phyloP scores from a whole-genome alignment of 75 land plant species.

The Sequoia sempervirens region DNA sequence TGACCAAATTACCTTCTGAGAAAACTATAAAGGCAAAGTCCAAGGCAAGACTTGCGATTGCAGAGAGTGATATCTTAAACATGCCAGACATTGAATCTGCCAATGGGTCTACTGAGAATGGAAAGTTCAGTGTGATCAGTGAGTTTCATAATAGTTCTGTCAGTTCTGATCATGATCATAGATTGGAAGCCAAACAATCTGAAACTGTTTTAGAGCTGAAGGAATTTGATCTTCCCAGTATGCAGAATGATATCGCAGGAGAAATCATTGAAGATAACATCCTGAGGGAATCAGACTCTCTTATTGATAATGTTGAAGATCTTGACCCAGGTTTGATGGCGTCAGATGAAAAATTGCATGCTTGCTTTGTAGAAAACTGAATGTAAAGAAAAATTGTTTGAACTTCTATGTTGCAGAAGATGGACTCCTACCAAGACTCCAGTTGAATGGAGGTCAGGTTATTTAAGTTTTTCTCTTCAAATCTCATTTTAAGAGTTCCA shows the following conservation, averaged over 20 bases:
- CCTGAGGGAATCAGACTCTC: conserved; percentile 7
- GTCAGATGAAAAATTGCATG: neutral
- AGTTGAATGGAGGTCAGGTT: neutral
- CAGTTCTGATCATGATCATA: neutral
- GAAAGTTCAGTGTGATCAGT: neutral
- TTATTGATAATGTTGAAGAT: conserved; percentile 5
- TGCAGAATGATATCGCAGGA: neutral
- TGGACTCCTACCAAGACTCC: neutral
- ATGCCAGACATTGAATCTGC: neutral
- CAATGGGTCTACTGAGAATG: neutral
- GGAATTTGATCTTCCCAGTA: neutral
- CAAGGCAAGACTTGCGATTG: neutral
- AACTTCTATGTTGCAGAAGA: neutral
- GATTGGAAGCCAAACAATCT: neutral
- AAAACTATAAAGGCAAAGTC: neutral
- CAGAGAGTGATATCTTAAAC: neutral
- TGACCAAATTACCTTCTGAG: conserved; percentile 4
- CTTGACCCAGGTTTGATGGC: neutral
- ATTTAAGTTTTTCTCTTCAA: neutral
- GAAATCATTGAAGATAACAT: neutral
- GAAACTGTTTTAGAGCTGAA: neutral
- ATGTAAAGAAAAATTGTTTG: neutral
- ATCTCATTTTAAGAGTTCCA: neutral
- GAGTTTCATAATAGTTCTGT: neutral
- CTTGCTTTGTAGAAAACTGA: neutral